Evolutionary conservation across 192 early-diverging fungal species (phyloP).

Genomic region (Cladochytrium replicatum): DNA sequence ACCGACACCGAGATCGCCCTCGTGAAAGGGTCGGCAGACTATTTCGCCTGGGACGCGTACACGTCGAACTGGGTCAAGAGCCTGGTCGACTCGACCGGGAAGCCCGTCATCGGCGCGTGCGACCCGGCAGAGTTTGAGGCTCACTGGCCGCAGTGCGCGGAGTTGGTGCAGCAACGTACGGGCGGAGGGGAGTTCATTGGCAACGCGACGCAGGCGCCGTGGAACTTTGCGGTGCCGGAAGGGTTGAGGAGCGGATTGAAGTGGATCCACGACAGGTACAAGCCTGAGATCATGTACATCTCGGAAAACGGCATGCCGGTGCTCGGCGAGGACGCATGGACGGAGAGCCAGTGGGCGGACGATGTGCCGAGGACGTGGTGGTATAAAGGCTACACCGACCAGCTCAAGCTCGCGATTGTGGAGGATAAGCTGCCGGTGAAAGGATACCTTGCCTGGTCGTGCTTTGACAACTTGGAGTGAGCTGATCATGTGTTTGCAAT

Average conservation of each 20-base stretch:
- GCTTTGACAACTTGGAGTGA: slow-evolving; percentile 37
- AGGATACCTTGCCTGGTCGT: slow-evolving; percentile 29
- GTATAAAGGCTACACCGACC: slow-evolving; percentile 17
- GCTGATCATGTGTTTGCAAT: too few relatives aligned
- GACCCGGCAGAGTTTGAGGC: too few relatives aligned
- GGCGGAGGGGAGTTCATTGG: slow-evolving; percentile 13
- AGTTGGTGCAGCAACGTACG: neutral
- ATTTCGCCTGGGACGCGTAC: slow-evolving; percentile 33
- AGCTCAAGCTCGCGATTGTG: slow-evolving; percentile 8
- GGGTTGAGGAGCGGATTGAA: too few relatives aligned
- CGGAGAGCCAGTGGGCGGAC: too few relatives aligned
- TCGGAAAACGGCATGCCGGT: too few relatives aligned
- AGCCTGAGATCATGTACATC: too few relatives aligned
- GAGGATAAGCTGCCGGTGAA: slow-evolving; percentile 15
- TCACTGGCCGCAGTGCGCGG: slow-evolving; percentile 6
- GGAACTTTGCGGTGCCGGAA: too few relatives aligned
- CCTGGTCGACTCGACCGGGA: neutral
- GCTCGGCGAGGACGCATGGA: too few relatives aligned
- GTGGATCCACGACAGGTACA: too few relatives aligned
- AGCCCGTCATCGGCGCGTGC: too few relatives aligned
- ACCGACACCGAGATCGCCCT: slow-evolving; percentile 15
- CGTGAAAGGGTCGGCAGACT: slow-evolving; percentile 24
- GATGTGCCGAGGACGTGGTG: neutral
- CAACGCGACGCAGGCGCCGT: too few relatives aligned
- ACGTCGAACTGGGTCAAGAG: slow-evolving; percentile 18